phyloP scores from a whole-genome alignment of 1,139 yeast genomes.

The Yamadazyma pseudoaaseri region DNA sequence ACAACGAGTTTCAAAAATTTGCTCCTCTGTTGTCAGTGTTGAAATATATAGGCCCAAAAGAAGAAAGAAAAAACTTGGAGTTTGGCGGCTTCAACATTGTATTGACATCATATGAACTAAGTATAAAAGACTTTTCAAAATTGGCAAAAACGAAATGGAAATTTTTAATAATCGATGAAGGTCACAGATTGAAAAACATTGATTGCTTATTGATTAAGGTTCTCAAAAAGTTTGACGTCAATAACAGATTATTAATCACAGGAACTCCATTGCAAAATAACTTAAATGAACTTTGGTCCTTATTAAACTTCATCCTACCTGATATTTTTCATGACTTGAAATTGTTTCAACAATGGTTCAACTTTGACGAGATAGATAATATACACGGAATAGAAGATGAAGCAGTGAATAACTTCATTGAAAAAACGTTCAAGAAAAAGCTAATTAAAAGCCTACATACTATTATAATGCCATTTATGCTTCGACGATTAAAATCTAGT shows the following conservation, averaged over 20 bases:
- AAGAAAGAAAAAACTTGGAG: conserved; percentile 42
- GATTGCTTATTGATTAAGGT: conserved; percentile 72
- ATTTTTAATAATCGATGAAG: conserved; percentile 91
- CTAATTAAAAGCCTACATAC: conserved; percentile 79
- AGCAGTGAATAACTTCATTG: conserved; percentile 44
- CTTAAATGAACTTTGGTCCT: conserved; percentile 84
- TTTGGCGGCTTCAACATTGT: conserved; percentile 45
- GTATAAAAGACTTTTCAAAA: conserved; percentile 61
- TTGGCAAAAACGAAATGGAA: conserved; percentile 66
- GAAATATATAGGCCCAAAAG: conserved; percentile 66
- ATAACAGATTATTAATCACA: conserved; percentile 74
- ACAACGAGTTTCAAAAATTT: conserved; percentile 63
- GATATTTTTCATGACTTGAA: conserved; percentile 90
- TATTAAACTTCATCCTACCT: conserved; percentile 84
- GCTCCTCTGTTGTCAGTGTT: conserved; percentile 69
- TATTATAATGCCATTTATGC: conserved; percentile 80
- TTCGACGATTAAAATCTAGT: conserved; percentile 75
- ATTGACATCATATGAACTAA: conserved; percentile 79
- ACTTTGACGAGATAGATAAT: conserved; percentile 56
- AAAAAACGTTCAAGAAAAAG: conserved; percentile 62
- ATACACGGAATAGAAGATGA: conserved; percentile 36
- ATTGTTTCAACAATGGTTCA: conserved; percentile 91
- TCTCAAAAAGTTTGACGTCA: conserved; percentile 62
- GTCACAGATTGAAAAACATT: conserved; percentile 84
- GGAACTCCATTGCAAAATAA: conserved; percentile 96